Evolutionary conservation across 2,329 filamentous ascomycete species (phyloP).

Genomic region (Didymella exigua): DNA sequence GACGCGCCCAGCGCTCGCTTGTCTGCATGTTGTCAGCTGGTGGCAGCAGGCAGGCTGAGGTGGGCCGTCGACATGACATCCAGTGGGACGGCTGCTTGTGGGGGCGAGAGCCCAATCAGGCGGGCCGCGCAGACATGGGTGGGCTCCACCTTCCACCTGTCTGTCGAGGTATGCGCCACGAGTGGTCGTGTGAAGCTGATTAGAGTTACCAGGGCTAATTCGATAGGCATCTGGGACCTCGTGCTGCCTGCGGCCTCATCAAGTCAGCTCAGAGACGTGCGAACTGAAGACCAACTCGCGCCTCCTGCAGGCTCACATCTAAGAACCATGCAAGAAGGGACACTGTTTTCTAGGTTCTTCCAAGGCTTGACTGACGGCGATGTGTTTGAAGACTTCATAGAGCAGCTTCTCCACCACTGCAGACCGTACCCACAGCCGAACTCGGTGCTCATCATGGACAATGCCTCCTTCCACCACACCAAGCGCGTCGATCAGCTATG

Average conservation of each 20-base stretch:
- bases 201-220: no score
- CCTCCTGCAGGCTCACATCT: no score
- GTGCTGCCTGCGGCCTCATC: no score
- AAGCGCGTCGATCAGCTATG: slow-evolving; percentile 41
- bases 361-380: slow-evolving; percentile 16
- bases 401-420: slow-evolving; percentile 18
- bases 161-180: no score
- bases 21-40: background rate
- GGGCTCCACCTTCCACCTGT: no score
- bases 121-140: no score
- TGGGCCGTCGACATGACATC: background rate
- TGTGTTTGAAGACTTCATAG: slow-evolving; percentile 19
- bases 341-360: slow-evolving; percentile 10
- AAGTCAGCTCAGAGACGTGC: no score
- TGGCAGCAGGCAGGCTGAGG: background rate
- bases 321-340: slow-evolving; percentile 10
- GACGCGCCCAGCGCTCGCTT: background rate
- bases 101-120: no score
- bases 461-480: slow-evolving; percentile 17
- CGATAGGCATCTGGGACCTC: no score
- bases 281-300: no score
- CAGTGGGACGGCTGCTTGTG: no score
- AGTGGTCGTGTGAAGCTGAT: no score
- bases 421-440: slow-evolving; percentile 8
- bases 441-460: slow-evolving; percentile 21